Conservation (phyloP, 371 early-diverging fungal species). For the Mortierella sp. region DNA sequence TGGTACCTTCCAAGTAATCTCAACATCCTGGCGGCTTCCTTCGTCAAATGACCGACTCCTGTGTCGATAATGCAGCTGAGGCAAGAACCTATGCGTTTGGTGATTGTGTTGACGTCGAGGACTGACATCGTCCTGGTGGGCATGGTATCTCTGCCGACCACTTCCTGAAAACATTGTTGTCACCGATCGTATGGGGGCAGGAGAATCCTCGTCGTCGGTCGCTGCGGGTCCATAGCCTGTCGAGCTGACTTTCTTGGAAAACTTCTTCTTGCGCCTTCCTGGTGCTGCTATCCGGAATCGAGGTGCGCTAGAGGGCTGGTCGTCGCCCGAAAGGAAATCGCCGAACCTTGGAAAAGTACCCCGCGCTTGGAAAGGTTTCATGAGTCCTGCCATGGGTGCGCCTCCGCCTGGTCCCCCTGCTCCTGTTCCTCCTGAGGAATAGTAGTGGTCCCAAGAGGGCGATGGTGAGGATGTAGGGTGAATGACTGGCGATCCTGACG, state of each 20-base stretch:
- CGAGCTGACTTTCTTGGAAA: conserved; percentile 34
- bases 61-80: conserved; percentile 22
- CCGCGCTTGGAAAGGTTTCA: conserved; percentile 21
- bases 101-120: conserved; percentile 14
- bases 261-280: conserved; percentile 34
- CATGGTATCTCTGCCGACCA: neutral
- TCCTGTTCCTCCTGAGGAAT: neutral
- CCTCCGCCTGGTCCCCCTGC: neutral
- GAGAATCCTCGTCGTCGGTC: conserved; percentile 51
- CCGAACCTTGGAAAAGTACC: conserved; percentile 27
- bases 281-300: conserved; percentile 31
- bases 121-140: conserved; percentile 10
- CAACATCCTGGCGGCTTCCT: conserved; percentile 2
- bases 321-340: conserved; percentile 53
- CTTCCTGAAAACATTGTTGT: neutral
- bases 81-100: conserved; percentile 9
- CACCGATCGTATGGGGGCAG: conserved; percentile 1
- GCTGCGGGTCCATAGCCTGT: conserved; percentile 12
- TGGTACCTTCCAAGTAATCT: neutral
- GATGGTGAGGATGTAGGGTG: conserved; percentile 5
- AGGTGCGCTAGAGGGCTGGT: conserved; percentile 30
- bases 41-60: conserved; percentile 38
- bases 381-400: neutral
- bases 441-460: neutral
- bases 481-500: neutral